Evolutionary conservation across 2,329 filamentous ascomycete species (phyloP).

Genomic region (Cladosporium sp.): DNA sequence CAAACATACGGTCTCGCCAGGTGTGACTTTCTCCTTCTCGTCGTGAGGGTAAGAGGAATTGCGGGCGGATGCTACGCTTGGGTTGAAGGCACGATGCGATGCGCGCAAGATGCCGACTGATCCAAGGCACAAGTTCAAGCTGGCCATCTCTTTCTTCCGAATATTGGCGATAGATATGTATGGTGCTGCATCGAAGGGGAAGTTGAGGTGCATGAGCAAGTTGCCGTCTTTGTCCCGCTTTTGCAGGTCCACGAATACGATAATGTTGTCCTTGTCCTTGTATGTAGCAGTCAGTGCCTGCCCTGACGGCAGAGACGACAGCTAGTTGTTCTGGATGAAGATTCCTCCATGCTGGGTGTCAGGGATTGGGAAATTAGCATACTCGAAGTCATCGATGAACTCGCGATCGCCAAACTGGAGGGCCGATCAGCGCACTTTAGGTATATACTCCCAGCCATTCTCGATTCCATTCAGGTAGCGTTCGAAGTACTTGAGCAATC

Average conservation of each 20-base stretch:
- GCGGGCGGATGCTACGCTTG: slow-evolving; percentile 11
- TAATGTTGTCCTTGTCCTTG: slow-evolving; percentile 19
- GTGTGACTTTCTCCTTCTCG: slow-evolving; percentile 36
- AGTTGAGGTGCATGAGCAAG: slow-evolving; percentile 16
- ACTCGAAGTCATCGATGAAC: slow-evolving; percentile 33
- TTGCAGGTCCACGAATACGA: slow-evolving; percentile 19
- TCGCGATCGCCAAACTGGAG: slow-evolving; percentile 35
- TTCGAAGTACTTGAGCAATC: slow-evolving; percentile 45
- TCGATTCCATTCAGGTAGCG: slow-evolving; percentile 40
- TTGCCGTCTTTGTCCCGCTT: slow-evolving; percentile 18
- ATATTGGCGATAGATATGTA: slow-evolving; percentile 39
- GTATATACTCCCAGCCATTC: slow-evolving; percentile 47
- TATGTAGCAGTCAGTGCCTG: neutral
- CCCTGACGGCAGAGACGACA: neutral
- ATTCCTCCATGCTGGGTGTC: too few relatives aligned
- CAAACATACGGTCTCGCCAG: slow-evolving; percentile 41
- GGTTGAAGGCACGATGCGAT: slow-evolving; percentile 16
- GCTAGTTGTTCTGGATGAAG: slow-evolving; percentile 14
- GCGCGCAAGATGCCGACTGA: slow-evolving; percentile 17
- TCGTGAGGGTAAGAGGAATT: slow-evolving; percentile 19
- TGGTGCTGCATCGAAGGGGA: slow-evolving; percentile 14
- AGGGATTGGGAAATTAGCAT: slow-evolving; percentile 19
- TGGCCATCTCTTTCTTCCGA: slow-evolving; percentile 30
- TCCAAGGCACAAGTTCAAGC: slow-evolving; percentile 16
- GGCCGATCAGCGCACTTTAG: slow-evolving; percentile 39